Evolutionary conservation across 768 basidiomycete species (phyloP).

Genomic region (Galerina sulciceps): DNA sequence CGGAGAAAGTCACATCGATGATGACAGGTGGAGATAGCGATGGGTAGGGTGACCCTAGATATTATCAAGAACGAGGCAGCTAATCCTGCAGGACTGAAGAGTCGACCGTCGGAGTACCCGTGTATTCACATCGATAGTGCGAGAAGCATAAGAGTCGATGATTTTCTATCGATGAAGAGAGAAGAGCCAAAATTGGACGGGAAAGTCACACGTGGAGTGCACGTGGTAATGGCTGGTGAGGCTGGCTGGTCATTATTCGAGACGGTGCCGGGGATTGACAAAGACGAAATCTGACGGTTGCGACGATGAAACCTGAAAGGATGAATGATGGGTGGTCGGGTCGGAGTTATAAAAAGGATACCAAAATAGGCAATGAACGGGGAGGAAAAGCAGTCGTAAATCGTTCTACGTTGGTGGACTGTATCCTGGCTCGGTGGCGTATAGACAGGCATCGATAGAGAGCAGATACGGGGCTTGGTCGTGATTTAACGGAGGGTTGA

Average conservation of each 20-base stretch:
- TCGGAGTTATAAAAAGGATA: conserved; percentile 35
- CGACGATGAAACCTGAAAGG: background rate
- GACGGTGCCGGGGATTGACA: no score
- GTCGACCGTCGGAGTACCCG: background rate
- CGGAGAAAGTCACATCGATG: no score
- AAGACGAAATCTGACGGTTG: no score
- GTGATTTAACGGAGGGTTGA: background rate
- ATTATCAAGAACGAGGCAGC: conserved; percentile 6
- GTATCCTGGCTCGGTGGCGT: background rate
- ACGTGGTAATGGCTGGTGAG: no score
- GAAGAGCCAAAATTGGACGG: background rate
- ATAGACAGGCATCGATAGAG: conserved; percentile 9
- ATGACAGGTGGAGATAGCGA: background rate
- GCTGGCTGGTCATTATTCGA: no score
- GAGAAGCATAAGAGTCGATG: conserved; percentile 4
- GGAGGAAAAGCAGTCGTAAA: background rate
- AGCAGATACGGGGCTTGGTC: background rate
- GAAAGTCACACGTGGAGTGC: no score
- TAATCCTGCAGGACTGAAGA: background rate
- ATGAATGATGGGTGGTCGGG: conserved; percentile 14
- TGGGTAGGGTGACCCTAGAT: background rate
- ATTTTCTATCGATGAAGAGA: background rate
- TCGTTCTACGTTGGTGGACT: background rate
- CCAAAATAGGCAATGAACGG: conserved; percentile 8
- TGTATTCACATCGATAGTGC: conserved; percentile 13